Evolutionary conservation across 108 stramenopile species (phyloP).

Genomic region (Mayamaea pseudoterrestris): DNA sequence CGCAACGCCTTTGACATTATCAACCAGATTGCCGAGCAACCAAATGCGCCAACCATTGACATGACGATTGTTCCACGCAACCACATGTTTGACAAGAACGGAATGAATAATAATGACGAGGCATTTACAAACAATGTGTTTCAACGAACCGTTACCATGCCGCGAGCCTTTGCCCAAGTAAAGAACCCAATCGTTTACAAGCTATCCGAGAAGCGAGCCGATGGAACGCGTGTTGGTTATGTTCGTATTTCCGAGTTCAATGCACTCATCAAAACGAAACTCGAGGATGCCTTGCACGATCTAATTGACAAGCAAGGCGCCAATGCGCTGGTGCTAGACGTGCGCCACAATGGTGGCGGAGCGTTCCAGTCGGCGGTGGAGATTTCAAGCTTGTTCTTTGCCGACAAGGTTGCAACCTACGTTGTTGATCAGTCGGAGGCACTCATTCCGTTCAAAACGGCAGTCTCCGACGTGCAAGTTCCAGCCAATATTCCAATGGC

Average conservation of each 20-base stretch:
- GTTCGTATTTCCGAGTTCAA: conserved; percentile 84
- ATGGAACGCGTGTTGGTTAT: conserved; percentile 83
- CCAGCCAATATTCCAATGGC: conserved; percentile 42
- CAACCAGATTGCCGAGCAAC: conserved; percentile 71
- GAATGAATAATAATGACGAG: conserved; percentile 3
- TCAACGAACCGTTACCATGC: conserved; percentile 38
- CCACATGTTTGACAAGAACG: conserved; percentile 19
- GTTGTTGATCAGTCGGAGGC: conserved; percentile 66
- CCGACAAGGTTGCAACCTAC: conserved; percentile 65
- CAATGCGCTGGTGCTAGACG: conserved; percentile 79
- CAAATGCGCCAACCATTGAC: conserved; percentile 49
- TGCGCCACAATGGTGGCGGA: conserved; percentile 86
- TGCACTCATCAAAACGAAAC: conserved; percentile 50
- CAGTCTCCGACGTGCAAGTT: conserved; percentile 28
- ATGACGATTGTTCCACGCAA: no score
- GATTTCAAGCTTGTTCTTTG: conserved; percentile 81
- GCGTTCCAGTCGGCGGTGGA: conserved; percentile 90
- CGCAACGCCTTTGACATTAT: conserved; percentile 78
- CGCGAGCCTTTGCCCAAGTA: conserved; percentile 40
- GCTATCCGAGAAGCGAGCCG: conserved; percentile 44
- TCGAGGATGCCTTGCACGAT: conserved; percentile 61
- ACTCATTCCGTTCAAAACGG: conserved; percentile 54
- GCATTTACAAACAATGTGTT: no score
- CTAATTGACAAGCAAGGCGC: conserved; percentile 49
- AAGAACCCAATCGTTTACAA: conserved; percentile 57